Percentiles rank a stretch among this genome's conserved stretches.
Conservation (phyloP, 2,329 filamentous ascomycete species). For the Cladophialophora bantiana region DNA sequence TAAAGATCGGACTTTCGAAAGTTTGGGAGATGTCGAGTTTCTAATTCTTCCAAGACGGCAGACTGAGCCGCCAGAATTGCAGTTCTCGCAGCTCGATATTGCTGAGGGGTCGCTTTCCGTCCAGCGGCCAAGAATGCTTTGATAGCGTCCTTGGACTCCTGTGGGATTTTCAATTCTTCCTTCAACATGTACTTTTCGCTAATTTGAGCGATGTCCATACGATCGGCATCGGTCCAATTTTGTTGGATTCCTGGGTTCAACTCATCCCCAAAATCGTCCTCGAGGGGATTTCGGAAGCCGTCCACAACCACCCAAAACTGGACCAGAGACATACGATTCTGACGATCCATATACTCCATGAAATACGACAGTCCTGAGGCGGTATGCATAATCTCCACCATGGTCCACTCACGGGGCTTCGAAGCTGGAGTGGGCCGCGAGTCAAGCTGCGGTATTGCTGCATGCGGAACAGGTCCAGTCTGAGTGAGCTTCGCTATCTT, state of each 20-base stretch:
- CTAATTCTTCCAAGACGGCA: conserved; percentile 81
- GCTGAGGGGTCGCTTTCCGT: conserved; percentile 74
- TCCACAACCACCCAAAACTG: conserved; percentile 99
- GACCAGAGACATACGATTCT: conserved; percentile 82
- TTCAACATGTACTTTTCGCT: conserved; percentile 86
- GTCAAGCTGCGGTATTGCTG: conserved; percentile 41
- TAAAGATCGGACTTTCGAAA: conserved; percentile 95
- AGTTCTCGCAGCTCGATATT: conserved; percentile 82
- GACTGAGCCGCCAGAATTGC: conserved; percentile 85
- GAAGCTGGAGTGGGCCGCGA: conserved; percentile 56
- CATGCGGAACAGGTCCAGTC: conserved; percentile 55
- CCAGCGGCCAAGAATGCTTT: conserved; percentile 80
- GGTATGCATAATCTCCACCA: conserved; percentile 87
- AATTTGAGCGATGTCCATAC: conserved; percentile 87
- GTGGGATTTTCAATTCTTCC: conserved; percentile 78
- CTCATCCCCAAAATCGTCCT: conserved; percentile 79
- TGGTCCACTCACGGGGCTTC: conserved; percentile 70
- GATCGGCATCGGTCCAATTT: conserved; percentile 81
- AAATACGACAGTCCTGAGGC: conserved; percentile 94
- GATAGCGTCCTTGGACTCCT: conserved; percentile 72
- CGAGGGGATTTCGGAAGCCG: conserved; percentile 90
- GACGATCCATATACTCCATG: conserved; percentile 99
- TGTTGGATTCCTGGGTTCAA: conserved; percentile 42
- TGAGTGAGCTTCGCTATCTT: conserved; percentile 81
- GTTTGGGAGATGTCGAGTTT: conserved; percentile 76